Percentiles rank a stretch among this genome's conserved stretches.
These are phyloP conservation scores for Miscanthus lutarioriparius DNA, from an alignment of 176 grass and related monocot genomes.

Conservation along the genomic window DNA sequence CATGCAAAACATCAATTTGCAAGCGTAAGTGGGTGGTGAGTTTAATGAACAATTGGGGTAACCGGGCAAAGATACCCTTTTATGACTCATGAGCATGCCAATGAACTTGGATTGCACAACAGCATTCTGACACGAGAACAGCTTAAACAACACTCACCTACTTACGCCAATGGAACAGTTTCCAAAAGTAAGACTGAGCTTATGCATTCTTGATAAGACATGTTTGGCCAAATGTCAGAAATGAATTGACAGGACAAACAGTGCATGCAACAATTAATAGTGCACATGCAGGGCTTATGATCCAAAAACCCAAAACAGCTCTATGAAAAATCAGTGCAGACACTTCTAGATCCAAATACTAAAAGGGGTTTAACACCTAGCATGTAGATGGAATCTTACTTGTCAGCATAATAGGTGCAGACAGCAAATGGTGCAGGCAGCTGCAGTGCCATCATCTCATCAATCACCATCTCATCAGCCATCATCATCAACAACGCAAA, in stretches of 20 bases:
- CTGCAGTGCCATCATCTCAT: slow-evolving; percentile 14
- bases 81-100: background rate
- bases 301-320: background rate
- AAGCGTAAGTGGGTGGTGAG: background rate
- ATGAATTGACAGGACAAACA: background rate
- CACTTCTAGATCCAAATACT: background rate
- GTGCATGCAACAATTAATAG: background rate
- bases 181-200: background rate
- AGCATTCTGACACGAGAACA: background rate
- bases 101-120: background rate
- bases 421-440: slow-evolving; percentile 41
- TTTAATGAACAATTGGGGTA: background rate
- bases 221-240: background rate
- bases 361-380: background rate
- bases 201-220: background rate
- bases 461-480: slow-evolving; percentile 32
- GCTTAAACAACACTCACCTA: background rate
- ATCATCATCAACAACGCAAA: slow-evolving; percentile 55
- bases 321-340: background rate
- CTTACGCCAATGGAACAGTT: background rate
- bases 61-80: background rate
- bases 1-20: background rate
- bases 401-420: slow-evolving; percentile 44
- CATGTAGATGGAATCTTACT: slow-evolving; percentile 48
- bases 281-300: background rate